phyloP scores from a whole-genome alignment of 306 rosid species.

The Prunus armeniaca region DNA sequence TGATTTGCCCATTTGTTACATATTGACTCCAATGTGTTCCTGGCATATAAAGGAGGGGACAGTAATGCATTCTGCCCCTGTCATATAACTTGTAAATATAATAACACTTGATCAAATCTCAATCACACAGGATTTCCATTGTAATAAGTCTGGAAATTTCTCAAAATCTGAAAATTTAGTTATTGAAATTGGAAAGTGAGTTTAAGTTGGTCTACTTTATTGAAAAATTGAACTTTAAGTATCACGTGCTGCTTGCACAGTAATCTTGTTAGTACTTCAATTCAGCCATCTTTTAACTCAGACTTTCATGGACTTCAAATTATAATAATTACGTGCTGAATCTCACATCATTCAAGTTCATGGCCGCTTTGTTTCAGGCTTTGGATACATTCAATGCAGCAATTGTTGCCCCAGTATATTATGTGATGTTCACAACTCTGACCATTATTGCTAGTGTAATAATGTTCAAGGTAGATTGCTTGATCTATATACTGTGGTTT shows the following conservation, averaged over 20 bases:
- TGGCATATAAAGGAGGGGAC: neutral
- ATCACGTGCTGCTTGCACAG: neutral
- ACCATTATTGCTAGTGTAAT: conserved; percentile 83
- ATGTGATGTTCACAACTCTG: conserved; percentile 92
- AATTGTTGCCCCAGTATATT: conserved; percentile 83
- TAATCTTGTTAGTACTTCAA: neutral
- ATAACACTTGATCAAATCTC: neutral
- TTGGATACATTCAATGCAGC: conserved; percentile 82
- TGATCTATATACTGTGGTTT: conserved; percentile 6
- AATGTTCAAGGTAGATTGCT: conserved; percentile 73
- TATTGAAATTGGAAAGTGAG: neutral
- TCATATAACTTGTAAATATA: neutral
- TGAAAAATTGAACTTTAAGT: neutral
- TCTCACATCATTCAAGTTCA: conserved; percentile 13
- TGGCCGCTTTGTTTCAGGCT: conserved; percentile 51
- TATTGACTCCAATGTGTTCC: neutral
- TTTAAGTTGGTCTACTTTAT: neutral
- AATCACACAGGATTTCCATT: neutral
- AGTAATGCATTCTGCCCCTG: neutral
- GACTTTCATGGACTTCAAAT: neutral
- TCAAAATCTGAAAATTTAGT: neutral
- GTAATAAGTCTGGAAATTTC: neutral
- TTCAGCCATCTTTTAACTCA: neutral
- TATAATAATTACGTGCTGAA: neutral
- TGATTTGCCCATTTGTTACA: neutral